Base-by-base conservation (phyloP, 768 basidiomycete genomes). In the Kwoniella dejecticola region DNA sequence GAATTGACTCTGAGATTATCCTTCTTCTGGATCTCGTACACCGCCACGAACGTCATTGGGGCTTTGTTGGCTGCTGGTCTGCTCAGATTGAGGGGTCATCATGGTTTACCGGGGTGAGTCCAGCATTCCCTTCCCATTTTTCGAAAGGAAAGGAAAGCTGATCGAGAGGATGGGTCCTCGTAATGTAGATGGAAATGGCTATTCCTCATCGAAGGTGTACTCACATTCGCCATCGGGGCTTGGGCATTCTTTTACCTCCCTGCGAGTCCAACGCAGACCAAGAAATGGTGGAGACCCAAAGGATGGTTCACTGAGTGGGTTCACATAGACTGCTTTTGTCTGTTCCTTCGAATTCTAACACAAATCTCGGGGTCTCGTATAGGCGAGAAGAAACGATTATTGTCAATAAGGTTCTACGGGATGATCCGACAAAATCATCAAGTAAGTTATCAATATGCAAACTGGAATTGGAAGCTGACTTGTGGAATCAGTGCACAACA, bases 261-360 rank as follows among this genome's bases (percentile, higher is more conserved):
- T 3, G 79, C 85, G 15, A 83, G 84, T 13, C 87, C 87, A 0
- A 87, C 86, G 0, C 84, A 87, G 71, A 87, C 87, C 1, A 85
- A 83, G 57, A 78, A 83, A 0, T 84, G 84, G 82, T 84, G 81
- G 68, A 76, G 85, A 40, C 83, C 86, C 23, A 66, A 67, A 19
- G 85, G 85, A 2, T 88, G 87, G 87, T 88, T 87, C 72, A 83
- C 70, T 11, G 86, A 86, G 84, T 84, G 66, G 46, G 81, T 72
- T 3, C 26, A 12, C 10, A 29, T 19, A 19, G 1, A 7, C 33
- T 36, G 33, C 7, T 36, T 7, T 7, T 15, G 15, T 15, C 33
- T 26, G 15, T 8, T 5, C 38, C 4, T 44, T 7, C 42, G 12
- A 36, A 36, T 36, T 36, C n/a, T n/a, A n/a, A n/a, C n/a, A n/a